These are phyloP conservation scores for Barnettozyma populi DNA, from an alignment of 805 yeast genomes.

Conservation along the genomic window DNA sequence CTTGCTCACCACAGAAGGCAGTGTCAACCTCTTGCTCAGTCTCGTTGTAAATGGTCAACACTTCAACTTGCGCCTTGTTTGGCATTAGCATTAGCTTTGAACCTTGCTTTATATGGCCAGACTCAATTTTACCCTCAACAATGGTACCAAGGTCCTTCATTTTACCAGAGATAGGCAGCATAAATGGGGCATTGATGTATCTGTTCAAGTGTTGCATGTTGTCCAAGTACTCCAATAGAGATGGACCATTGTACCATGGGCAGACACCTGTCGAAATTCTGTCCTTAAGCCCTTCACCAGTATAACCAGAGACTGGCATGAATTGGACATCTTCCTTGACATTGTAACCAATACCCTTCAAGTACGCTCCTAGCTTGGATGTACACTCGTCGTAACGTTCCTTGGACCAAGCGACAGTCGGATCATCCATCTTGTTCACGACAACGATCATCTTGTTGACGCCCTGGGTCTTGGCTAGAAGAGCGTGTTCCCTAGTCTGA, in stretches of 20 bases:
- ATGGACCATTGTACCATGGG: constrained; percentile 94
- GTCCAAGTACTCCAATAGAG: constrained; percentile 87
- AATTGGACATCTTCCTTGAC: constrained; percentile 76
- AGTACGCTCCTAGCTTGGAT: constrained; percentile 65
- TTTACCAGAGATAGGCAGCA: constrained; percentile 93
- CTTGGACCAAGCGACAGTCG: constrained; percentile 93
- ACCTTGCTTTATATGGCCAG: constrained; percentile 86
- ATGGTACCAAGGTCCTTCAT: constrained; percentile 96
- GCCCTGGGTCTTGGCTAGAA: constrained; percentile 97
- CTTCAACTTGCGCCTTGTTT: constrained; percentile 77
- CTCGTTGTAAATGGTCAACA: constrained; percentile 84
- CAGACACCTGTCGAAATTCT: constrained; percentile 64
- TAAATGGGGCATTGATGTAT: constrained; percentile 89
- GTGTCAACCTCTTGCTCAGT: constrained; percentile 89
- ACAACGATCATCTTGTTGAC: constrained; percentile 90
- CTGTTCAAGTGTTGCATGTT: constrained; percentile 75
- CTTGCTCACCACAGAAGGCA: constrained; percentile 96
- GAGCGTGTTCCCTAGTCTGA: constrained; percentile 97
- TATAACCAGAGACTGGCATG: constrained; percentile 98
- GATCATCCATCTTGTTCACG: constrained; percentile 98
- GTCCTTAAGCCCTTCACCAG: constrained; percentile 95
- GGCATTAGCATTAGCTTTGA: constrained; percentile 84
- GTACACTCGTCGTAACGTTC: constrained; percentile 96
- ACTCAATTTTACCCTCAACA: constrained; percentile 97
- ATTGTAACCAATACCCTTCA: constrained; percentile 85